Conservation (phyloP, 108 stramenopile species). For the Conticribra weissflogii region DNA sequence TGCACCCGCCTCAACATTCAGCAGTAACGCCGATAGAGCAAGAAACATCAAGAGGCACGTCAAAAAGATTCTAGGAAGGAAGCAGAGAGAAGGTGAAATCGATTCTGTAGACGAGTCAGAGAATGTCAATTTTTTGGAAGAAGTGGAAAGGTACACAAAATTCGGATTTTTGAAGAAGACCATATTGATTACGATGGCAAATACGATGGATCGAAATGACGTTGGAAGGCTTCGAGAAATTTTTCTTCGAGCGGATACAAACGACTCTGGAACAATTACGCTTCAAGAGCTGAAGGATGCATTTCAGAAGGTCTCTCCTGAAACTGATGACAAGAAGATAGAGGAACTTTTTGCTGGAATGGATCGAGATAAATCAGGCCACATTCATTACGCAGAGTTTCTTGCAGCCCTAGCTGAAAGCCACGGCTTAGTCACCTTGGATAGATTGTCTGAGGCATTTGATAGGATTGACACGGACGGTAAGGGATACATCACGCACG, state of each 20-base stretch:
- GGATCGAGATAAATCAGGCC: slow-evolving; percentile 70
- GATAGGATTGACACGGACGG: slow-evolving; percentile 74
- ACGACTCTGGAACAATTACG: slow-evolving; percentile 65
- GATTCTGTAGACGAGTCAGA: background rate
- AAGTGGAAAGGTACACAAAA: slow-evolving; percentile 42
- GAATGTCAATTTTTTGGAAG: slow-evolving; percentile 31
- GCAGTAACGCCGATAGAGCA: slow-evolving; percentile 16
- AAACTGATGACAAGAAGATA: slow-evolving; percentile 55
- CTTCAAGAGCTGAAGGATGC: slow-evolving; percentile 56
- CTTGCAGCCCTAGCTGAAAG: slow-evolving; percentile 75
- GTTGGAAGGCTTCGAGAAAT: slow-evolving; percentile 55
- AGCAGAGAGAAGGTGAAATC: slow-evolving; percentile 17
- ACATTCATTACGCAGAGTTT: slow-evolving; percentile 77
- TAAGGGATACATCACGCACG: slow-evolving; percentile 68
- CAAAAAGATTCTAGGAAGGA: slow-evolving; percentile 24
- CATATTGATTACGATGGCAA: slow-evolving; percentile 61
- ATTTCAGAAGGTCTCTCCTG: slow-evolving; percentile 39
- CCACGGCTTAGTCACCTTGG: slow-evolving; percentile 64
- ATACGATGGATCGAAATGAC: slow-evolving; percentile 63
- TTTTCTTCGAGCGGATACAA: slow-evolving; percentile 62
- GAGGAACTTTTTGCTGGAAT: slow-evolving; percentile 63
- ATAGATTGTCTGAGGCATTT: slow-evolving; percentile 75
- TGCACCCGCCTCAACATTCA: background rate
- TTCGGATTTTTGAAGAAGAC: slow-evolving; percentile 63
- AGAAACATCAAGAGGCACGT: slow-evolving; percentile 42